Conservation (phyloP, 139 green algal species). For the Chlamydomonas sp. region DNA sequence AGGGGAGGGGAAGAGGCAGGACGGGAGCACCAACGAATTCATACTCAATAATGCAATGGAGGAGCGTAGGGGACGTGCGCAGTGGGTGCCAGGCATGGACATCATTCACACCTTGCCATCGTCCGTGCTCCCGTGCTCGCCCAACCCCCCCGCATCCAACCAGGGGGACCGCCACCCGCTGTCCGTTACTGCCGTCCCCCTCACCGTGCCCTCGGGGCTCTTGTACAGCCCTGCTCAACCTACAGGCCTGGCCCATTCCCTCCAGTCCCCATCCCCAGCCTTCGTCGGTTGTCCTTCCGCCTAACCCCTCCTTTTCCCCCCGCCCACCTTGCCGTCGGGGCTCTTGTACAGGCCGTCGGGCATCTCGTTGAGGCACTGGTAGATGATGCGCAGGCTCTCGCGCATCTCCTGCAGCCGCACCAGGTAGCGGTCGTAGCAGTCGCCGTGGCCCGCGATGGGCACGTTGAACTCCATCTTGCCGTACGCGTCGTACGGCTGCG, state of each 20-base stretch:
- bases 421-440: slow-evolving; percentile 91
- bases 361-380: slow-evolving; percentile 88
- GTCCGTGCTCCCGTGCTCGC: no score
- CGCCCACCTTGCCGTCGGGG: slow-evolving; percentile 77
- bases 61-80: no score
- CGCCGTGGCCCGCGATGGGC: slow-evolving; percentile 76
- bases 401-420: slow-evolving; percentile 84
- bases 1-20: not conserved
- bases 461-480: slow-evolving; percentile 85
- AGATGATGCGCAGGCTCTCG: slow-evolving; percentile 83
- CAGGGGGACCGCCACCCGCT: not conserved
- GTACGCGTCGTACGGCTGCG: slow-evolving; percentile 90
- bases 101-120: no score
- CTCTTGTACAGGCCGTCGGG: slow-evolving; percentile 78
- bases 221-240: slow-evolving; percentile 68
- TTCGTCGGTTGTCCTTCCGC: no score
- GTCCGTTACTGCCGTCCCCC: not conserved
- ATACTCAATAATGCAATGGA: no score
- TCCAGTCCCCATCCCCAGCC: no score
- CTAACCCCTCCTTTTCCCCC: not conserved
- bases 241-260: no score
- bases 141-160: no score
- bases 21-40: not conserved
- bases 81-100: no score
- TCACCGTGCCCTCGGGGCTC: slow-evolving; percentile 59